Evolutionary conservation across 805 yeast species (phyloP).

Genomic region (Starmera dryadoides): DNA sequence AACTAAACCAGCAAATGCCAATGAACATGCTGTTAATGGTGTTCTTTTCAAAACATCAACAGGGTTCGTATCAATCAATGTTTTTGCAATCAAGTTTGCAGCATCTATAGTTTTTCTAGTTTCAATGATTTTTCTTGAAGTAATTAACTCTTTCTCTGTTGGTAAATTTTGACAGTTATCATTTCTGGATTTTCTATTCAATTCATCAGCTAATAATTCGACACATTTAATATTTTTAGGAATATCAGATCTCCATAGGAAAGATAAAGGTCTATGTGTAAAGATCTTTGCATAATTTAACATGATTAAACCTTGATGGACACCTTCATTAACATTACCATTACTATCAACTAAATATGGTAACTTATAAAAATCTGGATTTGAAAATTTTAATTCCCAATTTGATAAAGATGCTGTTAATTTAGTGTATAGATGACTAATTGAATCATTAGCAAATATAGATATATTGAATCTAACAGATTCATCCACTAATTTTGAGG

Average conservation of each 20-base stretch:
- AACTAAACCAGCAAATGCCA: slow-evolving; percentile 45
- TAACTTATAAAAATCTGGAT: slow-evolving; percentile 33
- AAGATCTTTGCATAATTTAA: slow-evolving; percentile 47
- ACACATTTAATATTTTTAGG: slow-evolving; percentile 33
- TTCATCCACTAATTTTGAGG: slow-evolving; percentile 41
- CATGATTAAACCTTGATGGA: slow-evolving; percentile 41
- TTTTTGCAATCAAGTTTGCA: slow-evolving; percentile 40
- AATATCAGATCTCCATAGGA: slow-evolving; percentile 41
- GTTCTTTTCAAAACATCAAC: slow-evolving; percentile 36
- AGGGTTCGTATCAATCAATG: slow-evolving; percentile 41
- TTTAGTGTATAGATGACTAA: slow-evolving; percentile 28
- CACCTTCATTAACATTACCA: slow-evolving; percentile 46
- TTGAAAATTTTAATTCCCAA: slow-evolving; percentile 40
- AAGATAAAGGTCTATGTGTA: slow-evolving; percentile 47
- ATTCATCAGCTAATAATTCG: slow-evolving; percentile 15
- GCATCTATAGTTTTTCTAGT: slow-evolving; percentile 49
- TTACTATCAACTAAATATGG: slow-evolving; percentile 34
- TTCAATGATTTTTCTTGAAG: slow-evolving; percentile 40
- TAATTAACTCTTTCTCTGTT: slow-evolving; percentile 25
- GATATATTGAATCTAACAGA: slow-evolving; percentile 40
- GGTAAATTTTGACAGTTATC: slow-evolving; percentile 24
- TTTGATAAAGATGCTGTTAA: slow-evolving; percentile 41
- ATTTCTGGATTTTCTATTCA: slow-evolving; percentile 18
- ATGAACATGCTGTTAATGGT: slow-evolving; percentile 44
- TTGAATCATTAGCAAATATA: slow-evolving; percentile 32